phyloP scores from a whole-genome alignment of 73 alveolate genomes.

The Tetrahymena malaccensis region DNA sequence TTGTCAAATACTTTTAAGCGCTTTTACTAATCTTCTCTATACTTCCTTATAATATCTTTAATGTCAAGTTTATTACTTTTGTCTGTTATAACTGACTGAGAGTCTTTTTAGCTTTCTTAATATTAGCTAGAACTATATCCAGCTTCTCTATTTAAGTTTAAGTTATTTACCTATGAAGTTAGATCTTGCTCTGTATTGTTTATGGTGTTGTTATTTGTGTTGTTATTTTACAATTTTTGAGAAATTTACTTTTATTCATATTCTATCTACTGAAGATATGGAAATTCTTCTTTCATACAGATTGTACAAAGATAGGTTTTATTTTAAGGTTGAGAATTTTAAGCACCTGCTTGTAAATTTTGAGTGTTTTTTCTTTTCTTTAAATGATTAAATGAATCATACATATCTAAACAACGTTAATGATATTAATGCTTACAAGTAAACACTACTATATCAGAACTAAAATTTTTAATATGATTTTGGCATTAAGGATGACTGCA shows the following conservation, averaged over 20 bases:
- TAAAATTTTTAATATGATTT: background rate
- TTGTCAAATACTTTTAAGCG: background rate
- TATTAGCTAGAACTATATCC: background rate
- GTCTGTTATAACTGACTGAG: background rate
- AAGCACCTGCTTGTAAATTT: background rate
- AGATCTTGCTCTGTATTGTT: background rate
- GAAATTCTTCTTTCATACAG: background rate
- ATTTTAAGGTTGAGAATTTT: background rate
- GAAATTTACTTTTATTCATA: background rate
- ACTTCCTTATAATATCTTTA: background rate
- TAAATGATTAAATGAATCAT: background rate
- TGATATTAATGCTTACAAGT: background rate
- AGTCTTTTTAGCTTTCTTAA: background rate
- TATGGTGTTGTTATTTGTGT: background rate
- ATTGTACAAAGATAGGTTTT: background rate
- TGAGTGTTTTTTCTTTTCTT: background rate
- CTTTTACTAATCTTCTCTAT: background rate
- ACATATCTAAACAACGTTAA: background rate
- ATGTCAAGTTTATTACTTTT: background rate
- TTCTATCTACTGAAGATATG: background rate
- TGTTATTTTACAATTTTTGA: background rate
- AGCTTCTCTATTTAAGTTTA: background rate
- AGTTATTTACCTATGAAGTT: background rate
- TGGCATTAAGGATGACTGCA: background rate
- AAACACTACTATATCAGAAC: background rate